Conservation (phyloP, 75 land plant genomes). For the Isoetes taiwanensis region DNA sequence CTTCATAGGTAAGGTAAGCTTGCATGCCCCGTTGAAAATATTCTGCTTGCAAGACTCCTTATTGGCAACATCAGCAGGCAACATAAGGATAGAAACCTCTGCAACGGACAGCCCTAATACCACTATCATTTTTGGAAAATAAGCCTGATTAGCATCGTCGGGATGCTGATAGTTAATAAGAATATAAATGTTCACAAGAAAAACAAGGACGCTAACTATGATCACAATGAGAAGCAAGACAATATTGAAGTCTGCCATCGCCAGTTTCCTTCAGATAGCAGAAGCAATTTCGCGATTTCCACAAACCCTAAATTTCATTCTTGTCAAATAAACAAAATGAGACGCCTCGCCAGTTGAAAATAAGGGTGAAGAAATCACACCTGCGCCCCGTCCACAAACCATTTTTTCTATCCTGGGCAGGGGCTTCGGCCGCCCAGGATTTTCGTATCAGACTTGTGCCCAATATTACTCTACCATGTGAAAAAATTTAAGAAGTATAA, state of each 20-base stretch:
- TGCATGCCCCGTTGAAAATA: neutral
- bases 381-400: no score
- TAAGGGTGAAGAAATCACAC: no score
- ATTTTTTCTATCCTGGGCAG: no score
- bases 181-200: neutral
- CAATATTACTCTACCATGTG: no score
- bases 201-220: neutral
- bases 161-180: constrained; percentile 3
- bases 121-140: constrained; percentile 1
- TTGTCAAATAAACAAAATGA: no score
- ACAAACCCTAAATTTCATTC: no score
- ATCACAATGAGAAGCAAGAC: neutral
- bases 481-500: no score
- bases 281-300: no score
- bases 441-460: no score
- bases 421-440: no score
- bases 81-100: neutral
- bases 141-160: neutral
- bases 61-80: constrained; percentile 3
- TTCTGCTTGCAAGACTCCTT: neutral
- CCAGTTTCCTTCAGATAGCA: no score
- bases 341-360: no score
- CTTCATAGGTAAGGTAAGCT: constrained; percentile 6
- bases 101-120: neutral
- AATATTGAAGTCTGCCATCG: neutral